Evolutionary conservation across 768 basidiomycete genomes (phyloP), one percentile per base, ranked within the genome.

Genomic region (Neoboletus subvelutipes): DNA sequence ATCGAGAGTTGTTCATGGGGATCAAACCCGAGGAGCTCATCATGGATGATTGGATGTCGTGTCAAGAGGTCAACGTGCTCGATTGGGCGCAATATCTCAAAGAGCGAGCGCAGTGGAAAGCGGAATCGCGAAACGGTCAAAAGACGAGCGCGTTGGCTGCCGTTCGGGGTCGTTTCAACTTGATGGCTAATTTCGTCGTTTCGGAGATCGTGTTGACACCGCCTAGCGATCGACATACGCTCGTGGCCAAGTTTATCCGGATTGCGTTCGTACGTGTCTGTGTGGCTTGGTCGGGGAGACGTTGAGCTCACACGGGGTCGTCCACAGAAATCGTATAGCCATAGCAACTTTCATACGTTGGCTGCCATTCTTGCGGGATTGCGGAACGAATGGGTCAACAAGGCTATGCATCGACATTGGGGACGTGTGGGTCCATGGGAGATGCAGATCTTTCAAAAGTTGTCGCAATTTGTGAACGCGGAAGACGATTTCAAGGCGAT

Each of bases 21-120:
- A 80, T 96, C 70, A 88, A 87, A 63, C 94, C 94, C 66, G 91
- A 94, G 65, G 94, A 96, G 65, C 78, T 94, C n/a, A 84, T 92
- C 39, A 78, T 85, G 58, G 81, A 84, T 48, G 84, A 88, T 39
- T 88, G 87, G 87, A 77, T 80, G 70, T 77, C 78, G 11, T 79
- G 81, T 47, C 77, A 82, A 54, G 87, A 78, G 31, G 80, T 83
- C 12, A 81, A 90, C 62, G 81, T 90, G 22, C 77, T 90, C 18
- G 93, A 95, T 69, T 96, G 94, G 94, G 78, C 80, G 15, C 83
- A 84, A 62, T 94, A 87, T 66, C 74, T 94, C 57, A 88, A 88
- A 61, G 89, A 93, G 50, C 76, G 89, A 20, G 83, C 83, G 1
- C 76, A 82, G 29, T 81, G 82, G 79, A 90, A 89, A 67, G 78